Evolutionary conservation across 2,329 filamentous ascomycete genomes (phyloP).

Genomic region (Stachybotrys chlorohalonatus): DNA sequence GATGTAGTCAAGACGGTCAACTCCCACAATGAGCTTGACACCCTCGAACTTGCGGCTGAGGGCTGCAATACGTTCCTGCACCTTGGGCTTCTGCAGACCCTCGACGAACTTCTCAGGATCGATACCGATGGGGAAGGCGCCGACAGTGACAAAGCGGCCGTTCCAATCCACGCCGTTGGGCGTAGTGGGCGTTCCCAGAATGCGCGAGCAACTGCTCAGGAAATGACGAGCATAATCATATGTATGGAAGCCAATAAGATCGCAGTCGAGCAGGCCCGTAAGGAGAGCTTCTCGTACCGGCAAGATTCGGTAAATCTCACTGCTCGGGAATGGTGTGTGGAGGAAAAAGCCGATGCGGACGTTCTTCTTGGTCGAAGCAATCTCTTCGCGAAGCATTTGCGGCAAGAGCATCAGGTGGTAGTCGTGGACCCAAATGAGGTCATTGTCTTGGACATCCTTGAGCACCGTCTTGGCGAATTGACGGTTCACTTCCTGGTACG

Average conservation of each 20-base stretch:
- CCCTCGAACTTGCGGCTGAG: slow-evolving; percentile 88
- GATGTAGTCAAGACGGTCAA: slow-evolving; percentile 96
- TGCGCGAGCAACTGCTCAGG: slow-evolving; percentile 90
- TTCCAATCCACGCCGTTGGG: slow-evolving; percentile 91
- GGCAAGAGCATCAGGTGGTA: slow-evolving; percentile 97
- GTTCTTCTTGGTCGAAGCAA: slow-evolving; percentile 73
- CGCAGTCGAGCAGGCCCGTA: slow-evolving; percentile 81
- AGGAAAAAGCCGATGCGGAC: slow-evolving; percentile 98
- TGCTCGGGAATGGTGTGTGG: slow-evolving; percentile 94
- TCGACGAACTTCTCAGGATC: slow-evolving; percentile 95
- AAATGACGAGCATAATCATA: slow-evolving; percentile 99
- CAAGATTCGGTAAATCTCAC: slow-evolving; percentile 92
- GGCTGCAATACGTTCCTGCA: slow-evolving; percentile 77
- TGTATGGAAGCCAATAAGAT: slow-evolving; percentile 95
- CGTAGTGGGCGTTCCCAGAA: slow-evolving; percentile 71
- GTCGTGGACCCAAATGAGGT: slow-evolving; percentile 96
- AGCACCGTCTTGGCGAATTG: slow-evolving; percentile 84
- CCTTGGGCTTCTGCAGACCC: slow-evolving; percentile 73
- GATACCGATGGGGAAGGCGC: slow-evolving; percentile 95
- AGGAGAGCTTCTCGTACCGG: slow-evolving; percentile 87
- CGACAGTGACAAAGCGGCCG: slow-evolving; percentile 80
- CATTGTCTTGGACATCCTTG: slow-evolving; percentile 82
- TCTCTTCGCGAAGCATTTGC: slow-evolving; percentile 86
- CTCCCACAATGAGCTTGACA: slow-evolving; percentile 92
- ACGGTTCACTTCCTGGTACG: slow-evolving; percentile 87